A percentile compares a stretch with the other conserved stretches of the same genome.
These are phyloP conservation scores for Reutealis trisperma DNA, from an alignment of 345 rosid genomes.

Conservation along the genomic window DNA sequence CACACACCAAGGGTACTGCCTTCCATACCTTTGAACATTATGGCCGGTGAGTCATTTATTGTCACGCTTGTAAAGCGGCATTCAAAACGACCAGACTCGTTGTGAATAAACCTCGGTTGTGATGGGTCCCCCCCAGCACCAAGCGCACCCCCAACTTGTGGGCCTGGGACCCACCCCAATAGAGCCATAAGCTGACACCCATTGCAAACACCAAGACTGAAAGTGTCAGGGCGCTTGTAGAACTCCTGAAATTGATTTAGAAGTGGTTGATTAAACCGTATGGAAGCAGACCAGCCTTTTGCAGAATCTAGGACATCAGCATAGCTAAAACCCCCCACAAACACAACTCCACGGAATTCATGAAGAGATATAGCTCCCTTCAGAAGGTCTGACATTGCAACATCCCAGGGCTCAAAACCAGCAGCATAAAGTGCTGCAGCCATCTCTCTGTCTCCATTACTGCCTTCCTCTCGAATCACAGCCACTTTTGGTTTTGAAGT, in stretches of 20 bases:
- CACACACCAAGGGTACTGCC: conserved; percentile 94
- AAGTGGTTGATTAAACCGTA: conserved; percentile 74
- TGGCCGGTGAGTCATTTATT: conserved; percentile 74
- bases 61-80: conserved; percentile 85
- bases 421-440: conserved; percentile 84
- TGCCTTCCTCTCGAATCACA: conserved; percentile 93
- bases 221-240: conserved; percentile 78
- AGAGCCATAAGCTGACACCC: conserved; percentile 97
- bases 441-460: conserved; percentile 98
- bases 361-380: conserved; percentile 55
- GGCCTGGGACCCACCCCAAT: conserved; percentile 94
- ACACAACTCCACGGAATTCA: conserved; percentile 78
- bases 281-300: conserved; percentile 98
- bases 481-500: conserved; percentile 83
- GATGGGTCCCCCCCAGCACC: conserved; percentile 76
- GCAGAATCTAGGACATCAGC: conserved; percentile 96
- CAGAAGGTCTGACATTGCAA: conserved; percentile 88
- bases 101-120: conserved; percentile 89
- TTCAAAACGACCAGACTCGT: conserved; percentile 89
- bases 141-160: conserved; percentile 79
- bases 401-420: conserved; percentile 97
- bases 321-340: conserved; percentile 95
- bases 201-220: conserved; percentile 93
- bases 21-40: conserved; percentile 94
- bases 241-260: conserved; percentile 82